Base-by-base conservation (phyloP, 371 early-diverging fungal genomes). In the Rhizopus delemar region DNA sequence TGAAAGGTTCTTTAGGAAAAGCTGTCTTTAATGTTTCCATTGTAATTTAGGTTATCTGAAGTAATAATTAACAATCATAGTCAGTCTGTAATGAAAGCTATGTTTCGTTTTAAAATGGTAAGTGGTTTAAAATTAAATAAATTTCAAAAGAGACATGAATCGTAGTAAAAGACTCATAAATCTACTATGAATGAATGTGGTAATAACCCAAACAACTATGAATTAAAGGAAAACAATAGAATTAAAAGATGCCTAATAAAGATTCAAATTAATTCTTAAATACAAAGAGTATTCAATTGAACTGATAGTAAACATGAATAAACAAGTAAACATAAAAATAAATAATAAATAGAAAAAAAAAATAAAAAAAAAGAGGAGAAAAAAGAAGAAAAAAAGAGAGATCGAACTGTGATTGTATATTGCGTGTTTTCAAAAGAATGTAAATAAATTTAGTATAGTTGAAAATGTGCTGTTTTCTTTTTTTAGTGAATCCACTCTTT, bases 81-180 rank as follows among this genome's bases (percentile, higher is more conserved):
- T 15, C 43, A 43, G 43, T 43, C 13, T 6, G n/a, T 43, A 13
- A 43, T 43, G n/a, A 43, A 43, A 43, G 43, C 43, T 43, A 43
- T 43, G 1, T 15, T 43, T 43, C 15, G n/a, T 11, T 43, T 43
- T 15, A n/a, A 13, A 43, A 43, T 43, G n/a, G 4, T 15, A 5
- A 15, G 13, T 43, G 43, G 43, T 43, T 43, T n/a, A 15, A 43
- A 43, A 43, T 43, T 5, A 43, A 43, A 43, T 36, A 36, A 36
- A 36, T 6, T 36, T 8, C 6, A 36, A 36, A 36, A 11, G 36
- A 8, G 36, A 8, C 11, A 36, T 36, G 8, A 6, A 36, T 36
- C 22, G 22, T 36, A 36, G 11, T 11, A 8, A 36, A 8, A 36
- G 8, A 11, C 36, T 36, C 36, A 8, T 36, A 36, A 36, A 36